Evolutionary conservation across 1,284 basidiomycete species (phyloP).

Genomic region (Schizophyllum commune): DNA sequence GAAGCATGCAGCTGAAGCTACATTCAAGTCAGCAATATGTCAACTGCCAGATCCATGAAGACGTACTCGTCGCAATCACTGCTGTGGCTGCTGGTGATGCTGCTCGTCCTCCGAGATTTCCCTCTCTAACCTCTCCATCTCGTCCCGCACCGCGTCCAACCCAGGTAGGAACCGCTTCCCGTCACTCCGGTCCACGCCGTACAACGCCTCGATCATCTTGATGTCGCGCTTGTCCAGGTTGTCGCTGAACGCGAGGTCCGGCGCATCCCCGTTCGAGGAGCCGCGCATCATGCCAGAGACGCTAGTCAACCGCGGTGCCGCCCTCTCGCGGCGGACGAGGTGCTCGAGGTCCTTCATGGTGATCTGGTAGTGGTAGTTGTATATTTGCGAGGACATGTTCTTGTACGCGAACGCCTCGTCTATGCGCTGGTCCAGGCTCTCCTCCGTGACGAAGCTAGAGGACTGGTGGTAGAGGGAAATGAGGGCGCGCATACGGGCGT

Average conservation of each 20-base stretch:
- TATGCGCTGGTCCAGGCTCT: conserved; percentile 55
- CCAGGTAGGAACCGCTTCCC: conserved; percentile 37
- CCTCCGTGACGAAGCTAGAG: conserved; percentile 57
- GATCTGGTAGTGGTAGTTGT: conserved; percentile 7
- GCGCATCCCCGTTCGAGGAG: neutral
- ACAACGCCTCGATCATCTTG: conserved; percentile 48
- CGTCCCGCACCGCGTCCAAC: conserved; percentile 48
- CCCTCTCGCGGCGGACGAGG: conserved; percentile 18
- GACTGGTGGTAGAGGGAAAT: conserved; percentile 67
- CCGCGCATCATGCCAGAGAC: neutral
- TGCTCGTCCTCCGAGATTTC: conserved; percentile 19
- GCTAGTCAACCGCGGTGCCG: conserved; percentile 32
- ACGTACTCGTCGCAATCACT: too few species aligned
- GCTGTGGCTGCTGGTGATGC: too few species aligned
- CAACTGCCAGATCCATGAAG: too few species aligned
- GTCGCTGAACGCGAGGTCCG: conserved; percentile 26
- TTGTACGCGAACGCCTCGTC: conserved; percentile 46
- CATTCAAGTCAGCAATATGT: too few species aligned
- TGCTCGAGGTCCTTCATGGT: conserved; percentile 18
- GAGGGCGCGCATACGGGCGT: conserved; percentile 63
- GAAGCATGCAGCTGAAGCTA: too few species aligned
- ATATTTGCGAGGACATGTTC: conserved; percentile 4
- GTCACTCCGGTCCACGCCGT: conserved; percentile 38
- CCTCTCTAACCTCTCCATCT: conserved; percentile 23
- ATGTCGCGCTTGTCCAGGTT: conserved; percentile 29